A percentile compares a stretch with the other conserved stretches of the same genome.
phyloP scores from a whole-genome alignment of 2,329 filamentous ascomycete genomes.

The Zarea fungicola region DNA sequence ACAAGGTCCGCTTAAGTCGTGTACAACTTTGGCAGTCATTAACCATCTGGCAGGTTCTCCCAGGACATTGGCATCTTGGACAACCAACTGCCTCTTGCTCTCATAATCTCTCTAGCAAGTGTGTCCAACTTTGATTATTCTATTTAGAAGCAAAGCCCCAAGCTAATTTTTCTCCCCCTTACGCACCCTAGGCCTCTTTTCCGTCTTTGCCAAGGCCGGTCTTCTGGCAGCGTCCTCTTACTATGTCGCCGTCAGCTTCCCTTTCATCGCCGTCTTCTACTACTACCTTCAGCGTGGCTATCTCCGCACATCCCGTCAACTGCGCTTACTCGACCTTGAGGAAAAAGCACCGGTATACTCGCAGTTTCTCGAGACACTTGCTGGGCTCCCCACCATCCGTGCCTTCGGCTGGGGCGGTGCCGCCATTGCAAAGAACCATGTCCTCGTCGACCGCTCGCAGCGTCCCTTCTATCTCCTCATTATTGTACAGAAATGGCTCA shows the following conservation, averaged over 20 bases:
- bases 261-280: conserved; percentile 34
- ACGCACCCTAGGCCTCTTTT: conserved; percentile 28
- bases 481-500: conserved; percentile 53
- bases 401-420: conserved; percentile 45
- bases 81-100: conserved; percentile 33
- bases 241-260: conserved; percentile 37
- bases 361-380: conserved; percentile 40
- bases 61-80: conserved; percentile 41
- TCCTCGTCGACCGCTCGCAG: conserved; percentile 49
- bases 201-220: conserved; percentile 21
- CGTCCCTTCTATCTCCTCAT: conserved; percentile 52
- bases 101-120: conserved; percentile 31
- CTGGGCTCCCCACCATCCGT: conserved; percentile 44
- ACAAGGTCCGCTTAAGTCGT: conserved; percentile 43
- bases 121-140: conserved; percentile 23
- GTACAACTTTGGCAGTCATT: conserved; percentile 36
- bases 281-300: conserved; percentile 40
- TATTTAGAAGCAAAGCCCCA: too few relatives aligned
- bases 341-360: conserved; percentile 36
- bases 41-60: conserved; percentile 33
- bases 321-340: conserved; percentile 38
- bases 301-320: conserved; percentile 37
- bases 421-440: conserved; percentile 38
- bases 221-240: conserved; percentile 22
- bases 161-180: too few relatives aligned